Conservation (phyloP, 352 stramenopile species). For the Discostella stelligera region DNA sequence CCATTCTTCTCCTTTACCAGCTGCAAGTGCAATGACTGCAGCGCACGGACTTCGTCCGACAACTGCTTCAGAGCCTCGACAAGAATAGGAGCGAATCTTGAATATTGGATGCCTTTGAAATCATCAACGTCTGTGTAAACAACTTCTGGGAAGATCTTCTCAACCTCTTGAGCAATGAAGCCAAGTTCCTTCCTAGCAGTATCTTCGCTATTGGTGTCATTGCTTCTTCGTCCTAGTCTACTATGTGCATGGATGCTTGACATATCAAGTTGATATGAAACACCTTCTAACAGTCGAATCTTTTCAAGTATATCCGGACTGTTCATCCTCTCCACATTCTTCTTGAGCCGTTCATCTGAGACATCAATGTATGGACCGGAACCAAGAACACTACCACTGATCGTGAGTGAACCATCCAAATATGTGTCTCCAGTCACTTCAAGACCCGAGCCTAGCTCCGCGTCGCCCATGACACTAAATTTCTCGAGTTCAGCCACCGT, state of each 20-base stretch:
- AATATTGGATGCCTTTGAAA: constrained; percentile 89
- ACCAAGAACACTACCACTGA: constrained; percentile 88
- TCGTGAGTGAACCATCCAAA: constrained; percentile 85
- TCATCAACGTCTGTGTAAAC: constrained; percentile 76
- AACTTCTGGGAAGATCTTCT: constrained; percentile 84
- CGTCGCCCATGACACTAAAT: constrained; percentile 20
- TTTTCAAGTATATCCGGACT: constrained; percentile 72
- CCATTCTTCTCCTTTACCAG: constrained; percentile 5
- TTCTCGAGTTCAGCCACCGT: constrained; percentile 27
- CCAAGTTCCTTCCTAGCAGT: constrained; percentile 79
- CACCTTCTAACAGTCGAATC: constrained; percentile 76
- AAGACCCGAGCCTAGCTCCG: constrained; percentile 81
- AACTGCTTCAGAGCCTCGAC: constrained; percentile 84
- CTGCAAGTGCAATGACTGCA: constrained; percentile 15
- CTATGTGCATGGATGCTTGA: constrained; percentile 11
- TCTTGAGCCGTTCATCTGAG: constrained; percentile 88
- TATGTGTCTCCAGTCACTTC: constrained; percentile 86
- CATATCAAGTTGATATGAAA: constrained; percentile 56
- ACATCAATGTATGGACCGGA: constrained; percentile 89
- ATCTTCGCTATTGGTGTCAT: constrained; percentile 3
- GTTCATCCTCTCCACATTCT: constrained; percentile 64
- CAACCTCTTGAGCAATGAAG: constrained; percentile 88
- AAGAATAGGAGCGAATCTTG: constrained; percentile 83
- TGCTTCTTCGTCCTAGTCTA: constrained; percentile 21
- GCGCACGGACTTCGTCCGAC: constrained; percentile 21